phyloP scores from a whole-genome alignment of 2,329 filamentous ascomycete species.

The Aspergillus bombycis region DNA sequence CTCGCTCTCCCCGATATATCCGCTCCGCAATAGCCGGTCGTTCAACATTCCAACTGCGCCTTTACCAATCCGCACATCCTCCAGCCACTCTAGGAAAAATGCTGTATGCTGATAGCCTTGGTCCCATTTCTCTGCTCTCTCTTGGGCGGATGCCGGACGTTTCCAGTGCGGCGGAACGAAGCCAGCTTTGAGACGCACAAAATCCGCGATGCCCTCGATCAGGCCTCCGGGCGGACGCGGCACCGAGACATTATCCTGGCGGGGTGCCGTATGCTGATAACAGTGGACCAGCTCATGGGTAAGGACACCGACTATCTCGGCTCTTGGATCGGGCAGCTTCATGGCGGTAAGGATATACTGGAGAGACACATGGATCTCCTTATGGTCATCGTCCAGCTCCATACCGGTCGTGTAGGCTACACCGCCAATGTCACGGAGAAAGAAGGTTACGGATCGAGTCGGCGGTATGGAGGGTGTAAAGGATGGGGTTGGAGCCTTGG shows the following conservation, averaged over 20 bases:
- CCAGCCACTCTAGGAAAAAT: slow-evolving; percentile 87
- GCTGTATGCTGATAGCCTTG: slow-evolving; percentile 87
- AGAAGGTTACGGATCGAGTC: slow-evolving; percentile 84
- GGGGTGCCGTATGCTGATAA: slow-evolving; percentile 75
- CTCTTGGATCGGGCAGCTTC: slow-evolving; percentile 31
- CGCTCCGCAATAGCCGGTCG: slow-evolving; percentile 39
- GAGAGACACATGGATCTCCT: slow-evolving; percentile 87
- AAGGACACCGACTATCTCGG: slow-evolving; percentile 79
- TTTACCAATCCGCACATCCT: slow-evolving; percentile 68
- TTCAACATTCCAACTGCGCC: slow-evolving; percentile 65
- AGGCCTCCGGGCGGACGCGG: slow-evolving; percentile 67
- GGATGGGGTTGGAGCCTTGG: slow-evolving; percentile 7
- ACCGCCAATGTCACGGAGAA: slow-evolving; percentile 77
- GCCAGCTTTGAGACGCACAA: slow-evolving; percentile 75
- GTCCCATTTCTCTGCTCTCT: slow-evolving; percentile 72
- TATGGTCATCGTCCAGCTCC: slow-evolving; percentile 81
- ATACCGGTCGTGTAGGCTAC: slow-evolving; percentile 87
- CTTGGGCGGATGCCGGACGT: slow-evolving; percentile 47
- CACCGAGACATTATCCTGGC: slow-evolving; percentile 11
- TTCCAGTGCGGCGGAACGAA: slow-evolving; percentile 85
- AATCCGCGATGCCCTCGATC: slow-evolving; percentile 91
- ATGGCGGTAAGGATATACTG: slow-evolving; percentile 63
- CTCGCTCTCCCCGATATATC: slow-evolving; percentile 37
- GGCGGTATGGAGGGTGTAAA: slow-evolving; percentile 52
- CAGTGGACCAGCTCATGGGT: slow-evolving; percentile 95